Percentiles rank a stretch among this genome's conserved stretches.
Evolutionary conservation across 2,329 filamentous ascomycete species (phyloP).

Genomic region (Periconia macrospinosa): DNA sequence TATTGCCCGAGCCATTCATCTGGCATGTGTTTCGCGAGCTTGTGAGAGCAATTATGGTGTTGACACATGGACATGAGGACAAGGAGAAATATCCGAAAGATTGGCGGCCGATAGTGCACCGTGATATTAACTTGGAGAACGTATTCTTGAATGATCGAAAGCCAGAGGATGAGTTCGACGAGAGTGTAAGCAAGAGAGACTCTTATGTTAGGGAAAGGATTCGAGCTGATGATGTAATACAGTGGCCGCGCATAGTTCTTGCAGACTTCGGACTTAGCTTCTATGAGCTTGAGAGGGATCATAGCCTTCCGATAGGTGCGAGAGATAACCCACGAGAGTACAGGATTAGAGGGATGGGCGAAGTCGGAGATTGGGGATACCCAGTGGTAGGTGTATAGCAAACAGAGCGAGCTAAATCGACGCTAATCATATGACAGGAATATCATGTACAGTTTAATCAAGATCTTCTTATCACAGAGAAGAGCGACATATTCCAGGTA

Average conservation of each 20-base stretch:
- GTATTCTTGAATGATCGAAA: conserved; percentile 1
- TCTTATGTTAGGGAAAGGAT: not conserved
- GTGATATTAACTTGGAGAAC: conserved; percentile 1
- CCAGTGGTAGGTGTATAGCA: not conserved
- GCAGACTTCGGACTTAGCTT: conserved; percentile 6
- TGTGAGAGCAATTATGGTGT: conserved; percentile 2
- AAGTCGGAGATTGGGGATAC: not conserved
- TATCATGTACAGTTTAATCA: not conserved
- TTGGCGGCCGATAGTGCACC: conserved; percentile 3
- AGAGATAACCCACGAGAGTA: conserved; percentile 4
- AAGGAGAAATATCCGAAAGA: not conserved
- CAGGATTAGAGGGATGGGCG: not conserved
- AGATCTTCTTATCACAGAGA: not conserved
- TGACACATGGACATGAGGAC: not conserved
- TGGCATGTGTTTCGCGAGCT: conserved; percentile 5
- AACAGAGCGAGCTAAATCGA: not conserved
- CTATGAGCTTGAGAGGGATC: conserved; percentile 1
- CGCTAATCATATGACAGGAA: not conserved
- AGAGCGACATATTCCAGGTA: conserved; percentile 3
- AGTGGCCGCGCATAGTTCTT: not conserved
- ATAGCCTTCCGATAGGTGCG: not conserved
- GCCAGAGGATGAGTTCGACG: not conserved
- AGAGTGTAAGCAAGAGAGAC: not conserved
- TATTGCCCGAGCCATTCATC: not conserved
- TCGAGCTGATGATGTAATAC: not conserved